Base-by-base conservation (phyloP, 2,329 filamentous ascomycete genomes). In the Aureobasidium pullulans region DNA sequence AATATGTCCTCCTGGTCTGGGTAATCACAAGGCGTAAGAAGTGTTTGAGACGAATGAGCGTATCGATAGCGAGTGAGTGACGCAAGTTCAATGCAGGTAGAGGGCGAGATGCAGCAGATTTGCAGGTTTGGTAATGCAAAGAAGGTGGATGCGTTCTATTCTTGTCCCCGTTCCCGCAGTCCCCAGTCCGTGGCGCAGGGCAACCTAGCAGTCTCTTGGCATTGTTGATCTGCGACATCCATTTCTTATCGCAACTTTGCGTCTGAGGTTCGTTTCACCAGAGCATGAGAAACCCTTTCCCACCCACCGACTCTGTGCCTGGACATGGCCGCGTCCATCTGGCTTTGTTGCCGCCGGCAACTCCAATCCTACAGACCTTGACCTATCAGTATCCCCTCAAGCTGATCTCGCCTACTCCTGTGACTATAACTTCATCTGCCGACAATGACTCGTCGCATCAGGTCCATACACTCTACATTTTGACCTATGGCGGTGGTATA, bases 301-400 rank as follows among this genome's bases (percentile, higher is more conserved):
- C 88, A 52, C 78, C 83, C 54, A 89, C 89, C 31, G 81, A 86
- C 40, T 88, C 89, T 28, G 79, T 80, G 57, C 84, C 92, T 23
- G 94, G 94, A 60, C 81, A 89, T 69, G 94, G 94, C 62, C 81
- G 80, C 64, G 88, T 96, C 65, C 79, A 90, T 57, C 84, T 90
- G 60, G 83, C 83, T 19, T 76, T 89, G 6, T 80, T 92, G 9
- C 89, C 92, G 37, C 85, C 86, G 34, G 81, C 82, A 29, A 82
- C 82, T 49, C 89, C 89, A 13, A 84, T 85, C 47, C 81, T 96
- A 32, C 84, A 86, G 62, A 83, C 81, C 34, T 83, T 96, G 64
- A 86, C 86, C 37, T 97, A 95, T 71, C 90, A 96, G 71, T 99
- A 97, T 69, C 94, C 94, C 1, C 81, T 99, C 48, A 99, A 99